Conservation (phyloP, 2,329 filamentous ascomycete genomes). For the Cladosporium sp. region DNA sequence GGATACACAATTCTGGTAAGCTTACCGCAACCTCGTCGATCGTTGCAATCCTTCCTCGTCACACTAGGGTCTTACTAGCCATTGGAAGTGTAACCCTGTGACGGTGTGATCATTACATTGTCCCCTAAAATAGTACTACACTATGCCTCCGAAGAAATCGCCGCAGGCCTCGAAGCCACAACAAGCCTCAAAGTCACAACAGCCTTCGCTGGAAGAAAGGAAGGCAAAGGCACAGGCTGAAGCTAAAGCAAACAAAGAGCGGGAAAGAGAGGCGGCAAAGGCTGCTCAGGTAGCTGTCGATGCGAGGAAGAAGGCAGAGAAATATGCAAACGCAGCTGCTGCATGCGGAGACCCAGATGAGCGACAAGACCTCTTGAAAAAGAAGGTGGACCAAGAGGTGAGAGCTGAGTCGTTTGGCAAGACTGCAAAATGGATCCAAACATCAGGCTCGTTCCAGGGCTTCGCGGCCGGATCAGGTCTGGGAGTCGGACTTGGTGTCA, state of each 20-base stretch:
- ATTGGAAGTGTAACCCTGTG: neutral
- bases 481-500: slow-evolving; percentile 25
- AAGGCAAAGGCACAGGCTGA: slow-evolving; percentile 10
- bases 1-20: neutral
- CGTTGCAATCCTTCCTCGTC: neutral
- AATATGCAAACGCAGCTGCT: slow-evolving; percentile 26
- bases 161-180: no score
- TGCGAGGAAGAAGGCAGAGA: slow-evolving; percentile 24
- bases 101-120: neutral
- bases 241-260: neutral
- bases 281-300: slow-evolving; percentile 24
- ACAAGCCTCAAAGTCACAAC: neutral
- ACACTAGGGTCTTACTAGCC: neutral
- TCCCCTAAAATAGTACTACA: neutral
- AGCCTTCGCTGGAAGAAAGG: neutral
- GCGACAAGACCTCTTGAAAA: slow-evolving; percentile 29
- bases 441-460: slow-evolving; percentile 29
- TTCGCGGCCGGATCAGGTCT: slow-evolving; percentile 27
- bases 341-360: slow-evolving; percentile 29
- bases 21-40: neutral
- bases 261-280: slow-evolving; percentile 23
- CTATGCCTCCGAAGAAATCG: neutral
- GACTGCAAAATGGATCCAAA: slow-evolving; percentile 27
- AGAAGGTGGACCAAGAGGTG: slow-evolving; percentile 27
- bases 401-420: slow-evolving; percentile 31